Conservation (phyloP, 2,329 filamentous ascomycete species). For the Exserohilum rostratum region DNA sequence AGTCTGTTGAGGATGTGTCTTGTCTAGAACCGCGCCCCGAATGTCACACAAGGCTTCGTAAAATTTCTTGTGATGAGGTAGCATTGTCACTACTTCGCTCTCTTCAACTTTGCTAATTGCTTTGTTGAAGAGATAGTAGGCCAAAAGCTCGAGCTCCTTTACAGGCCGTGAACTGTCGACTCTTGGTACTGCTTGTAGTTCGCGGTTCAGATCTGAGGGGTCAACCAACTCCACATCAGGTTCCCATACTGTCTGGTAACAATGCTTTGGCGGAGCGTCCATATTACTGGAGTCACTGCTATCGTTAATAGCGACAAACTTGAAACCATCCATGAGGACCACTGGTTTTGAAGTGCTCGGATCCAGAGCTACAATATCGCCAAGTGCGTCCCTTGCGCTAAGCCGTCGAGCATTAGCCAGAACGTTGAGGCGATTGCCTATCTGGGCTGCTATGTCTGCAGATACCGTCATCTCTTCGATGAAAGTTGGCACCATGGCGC, state of each 20-base stretch:
- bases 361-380: slow-evolving; percentile 17
- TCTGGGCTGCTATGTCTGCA: slow-evolving; percentile 10
- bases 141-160: slow-evolving; percentile 16
- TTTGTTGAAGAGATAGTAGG: slow-evolving; percentile 19
- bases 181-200: slow-evolving; percentile 14
- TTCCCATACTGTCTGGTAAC: slow-evolving; percentile 18
- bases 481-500: slow-evolving; percentile 19
- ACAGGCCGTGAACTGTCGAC: slow-evolving; percentile 12
- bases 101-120: slow-evolving; percentile 8
- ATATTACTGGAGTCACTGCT: neutral
- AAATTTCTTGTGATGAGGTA: slow-evolving; percentile 20
- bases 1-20: slow-evolving; percentile 20
- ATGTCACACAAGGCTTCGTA: slow-evolving; percentile 14
- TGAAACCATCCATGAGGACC: slow-evolving; percentile 20
- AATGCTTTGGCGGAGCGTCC: slow-evolving; percentile 4
- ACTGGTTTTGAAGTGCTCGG: slow-evolving; percentile 10
- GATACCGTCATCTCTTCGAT: slow-evolving; percentile 18
- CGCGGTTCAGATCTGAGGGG: slow-evolving; percentile 5
- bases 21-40: slow-evolving; percentile 1
- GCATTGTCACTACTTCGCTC: slow-evolving; percentile 7
- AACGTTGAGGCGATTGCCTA: slow-evolving; percentile 14
- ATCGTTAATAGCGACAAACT: slow-evolving; percentile 16
- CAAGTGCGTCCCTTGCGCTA: slow-evolving; percentile 11
- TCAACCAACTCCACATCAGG: slow-evolving; percentile 20
- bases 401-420: slow-evolving; percentile 2